Base-by-base conservation (phyloP, 2,329 filamentous ascomycete genomes). In the Colletotrichum sp. region DNA sequence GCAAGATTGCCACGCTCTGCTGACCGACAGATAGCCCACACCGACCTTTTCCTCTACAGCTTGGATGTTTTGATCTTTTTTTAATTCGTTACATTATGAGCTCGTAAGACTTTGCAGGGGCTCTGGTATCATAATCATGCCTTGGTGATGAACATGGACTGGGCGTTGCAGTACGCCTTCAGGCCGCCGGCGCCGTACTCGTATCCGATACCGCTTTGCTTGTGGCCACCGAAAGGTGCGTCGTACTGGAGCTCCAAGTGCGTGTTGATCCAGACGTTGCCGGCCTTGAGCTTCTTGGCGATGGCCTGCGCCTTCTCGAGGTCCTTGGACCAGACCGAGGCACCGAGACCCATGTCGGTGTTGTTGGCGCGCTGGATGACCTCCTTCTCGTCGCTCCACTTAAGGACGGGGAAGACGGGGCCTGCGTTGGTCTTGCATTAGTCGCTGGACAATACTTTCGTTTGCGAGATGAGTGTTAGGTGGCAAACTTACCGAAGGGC, bases 351-450 rank as follows among this genome's bases (percentile, higher is more conserved):
- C 48, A 86, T 88, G 32, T 89, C 85, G 6, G 85, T 84, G 36
- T 86, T 84, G 78, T 93, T 93, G 3, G 89, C 91, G 9, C 90
- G 87, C 5, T 81, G 81, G 44, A 94, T 84, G 1, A 92, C 90
- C 16, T 93, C 91, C 12, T 88, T 88, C 77, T 94, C 92, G 44
- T 89, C 87, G 0, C 85, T 85, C 91, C 92, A 95, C 59, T 88
- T 89, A 74, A 93, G 80, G 15, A 94, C 84, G 0, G 93, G 92
- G 4, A 94, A 86, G 48, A 95, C 91, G 1, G 93, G 93, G 2
- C 89, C 88, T 88, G 36, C 9, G 62, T 18, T 22, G 22, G 8
- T 22, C 7, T 13, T 32, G 39, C 18, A 36, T 75, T 30, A 75
- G 63, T 28, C 18, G 24, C 30, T 32, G 22, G 12, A 10, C 32